Evolutionary conservation across 192 early-diverging fungal genomes (phyloP), one percentile per base, ranked within the genome.

Genomic region (Powellomyces hirtus): DNA sequence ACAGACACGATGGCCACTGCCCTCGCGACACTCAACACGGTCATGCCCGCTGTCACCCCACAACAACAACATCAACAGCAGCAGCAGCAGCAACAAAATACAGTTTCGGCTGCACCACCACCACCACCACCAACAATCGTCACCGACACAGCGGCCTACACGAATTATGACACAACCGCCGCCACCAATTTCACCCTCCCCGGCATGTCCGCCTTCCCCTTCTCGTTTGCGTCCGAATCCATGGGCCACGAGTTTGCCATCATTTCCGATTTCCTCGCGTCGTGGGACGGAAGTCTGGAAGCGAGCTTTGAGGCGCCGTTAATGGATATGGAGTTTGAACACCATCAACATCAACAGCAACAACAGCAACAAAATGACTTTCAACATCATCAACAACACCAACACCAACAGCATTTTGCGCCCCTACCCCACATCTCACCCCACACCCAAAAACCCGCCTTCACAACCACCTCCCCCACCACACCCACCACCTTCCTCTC

Each of bases 171-270:
- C 40, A 8, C 40, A n/a, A n/a, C n/a, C 40, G 8, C 40, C 40
- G 40, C 40, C 10, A 42, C n/a, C 14, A 3, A 24, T 3, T 49
- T 49, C 46, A 16, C 16, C 2, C 46, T 75, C 52, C 31, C 77
- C n/a, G 34, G 50, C 59, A 61, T 65, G 38, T 75, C 75, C 0
- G 64, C 72, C 4, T 83, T 83, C 40, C 89, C 89, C 18, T 71
- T 88, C n/a, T 81, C 87, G 1, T 93, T 93, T 82, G 89, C 90
- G 1, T 85, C 80, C 73, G 90, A 89, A 42, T 81, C 85, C 49
- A 88, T 86, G 85, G 92, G 90, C 20, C 85, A 92, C 75, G 92
- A 93, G 60, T 89, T 91, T 52, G 86, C 89, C 1, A 88, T 92
- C 11, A 81, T 93, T 53, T 87, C 77, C 18, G 79, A 83, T 46